phyloP scores from a whole-genome alignment of 2,329 filamentous ascomycete species.

The Aspergillus intermedius region DNA sequence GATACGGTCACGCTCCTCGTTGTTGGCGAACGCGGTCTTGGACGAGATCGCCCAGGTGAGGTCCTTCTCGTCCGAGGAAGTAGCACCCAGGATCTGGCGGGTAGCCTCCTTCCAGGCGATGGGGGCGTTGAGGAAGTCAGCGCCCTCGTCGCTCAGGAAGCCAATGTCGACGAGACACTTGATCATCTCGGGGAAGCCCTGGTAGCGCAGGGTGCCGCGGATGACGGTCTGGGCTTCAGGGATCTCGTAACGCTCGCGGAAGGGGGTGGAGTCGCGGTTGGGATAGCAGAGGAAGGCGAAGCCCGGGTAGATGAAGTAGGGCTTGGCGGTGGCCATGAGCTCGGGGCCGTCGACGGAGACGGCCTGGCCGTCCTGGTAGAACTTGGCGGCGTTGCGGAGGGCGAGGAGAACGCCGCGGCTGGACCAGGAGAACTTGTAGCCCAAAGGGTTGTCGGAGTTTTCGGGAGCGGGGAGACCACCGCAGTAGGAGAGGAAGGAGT shows the following conservation, averaged over 20 bases:
- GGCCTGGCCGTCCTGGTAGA: slow-evolving; percentile 71
- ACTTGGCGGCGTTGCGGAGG: slow-evolving; percentile 76
- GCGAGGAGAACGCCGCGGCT: slow-evolving; percentile 81
- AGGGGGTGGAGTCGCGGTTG: slow-evolving; percentile 83
- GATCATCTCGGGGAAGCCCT: slow-evolving; percentile 86
- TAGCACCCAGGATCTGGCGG: slow-evolving; percentile 64
- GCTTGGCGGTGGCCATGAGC: slow-evolving; percentile 81
- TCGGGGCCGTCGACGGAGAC: slow-evolving; percentile 59
- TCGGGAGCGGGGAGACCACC: slow-evolving; percentile 70
- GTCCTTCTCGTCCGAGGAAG: slow-evolving; percentile 60
- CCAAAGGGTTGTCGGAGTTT: slow-evolving; percentile 77
- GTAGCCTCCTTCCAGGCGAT: slow-evolving; percentile 82
- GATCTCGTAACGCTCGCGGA: slow-evolving; percentile 84
- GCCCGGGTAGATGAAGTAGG: slow-evolving; percentile 83
- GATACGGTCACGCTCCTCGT: slow-evolving; percentile 63
- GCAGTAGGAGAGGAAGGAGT: slow-evolving; percentile 70
- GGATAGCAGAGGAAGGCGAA: slow-evolving; percentile 88
- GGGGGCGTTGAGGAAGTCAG: slow-evolving; percentile 59
- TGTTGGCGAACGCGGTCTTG: slow-evolving; percentile 65
- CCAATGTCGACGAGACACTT: slow-evolving; percentile 81
- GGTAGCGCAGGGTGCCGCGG: slow-evolving; percentile 77
- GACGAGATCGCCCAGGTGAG: slow-evolving; percentile 65
- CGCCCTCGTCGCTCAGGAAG: slow-evolving; percentile 69
- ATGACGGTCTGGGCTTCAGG: slow-evolving; percentile 85
- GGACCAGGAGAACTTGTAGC: slow-evolving; percentile 85